phyloP scores from a whole-genome alignment of 192 early-diverging fungal species.

The Coemansia sp. region DNA sequence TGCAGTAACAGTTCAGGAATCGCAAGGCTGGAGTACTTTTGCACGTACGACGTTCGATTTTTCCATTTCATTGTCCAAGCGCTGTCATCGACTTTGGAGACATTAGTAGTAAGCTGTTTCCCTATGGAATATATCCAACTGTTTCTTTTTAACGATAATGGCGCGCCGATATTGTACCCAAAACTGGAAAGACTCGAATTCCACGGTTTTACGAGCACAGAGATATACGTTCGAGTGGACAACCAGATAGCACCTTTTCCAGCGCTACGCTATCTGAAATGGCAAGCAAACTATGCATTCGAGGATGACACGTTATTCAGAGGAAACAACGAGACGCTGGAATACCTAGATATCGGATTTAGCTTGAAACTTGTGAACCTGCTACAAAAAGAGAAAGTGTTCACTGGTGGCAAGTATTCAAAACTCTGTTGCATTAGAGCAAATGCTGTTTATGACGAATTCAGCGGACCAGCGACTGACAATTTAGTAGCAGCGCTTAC shows the following conservation, averaged over 20 bases:
- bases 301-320: neutral
- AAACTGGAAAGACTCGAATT: neutral
- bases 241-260: neutral
- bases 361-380: neutral
- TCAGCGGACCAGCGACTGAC: neutral
- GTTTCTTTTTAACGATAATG: neutral
- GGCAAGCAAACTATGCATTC: neutral
- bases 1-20: neutral
- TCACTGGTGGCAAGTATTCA: neutral
- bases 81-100: neutral
- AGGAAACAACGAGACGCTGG: neutral
- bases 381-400: neutral
- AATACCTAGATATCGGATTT: neutral
- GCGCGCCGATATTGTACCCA: neutral
- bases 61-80: neutral
- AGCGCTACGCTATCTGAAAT: neutral
- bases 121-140: neutral
- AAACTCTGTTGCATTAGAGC: neutral
- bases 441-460: neutral
- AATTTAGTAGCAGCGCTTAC: neutral
- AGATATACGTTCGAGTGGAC: neutral
- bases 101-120: no score
- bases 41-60: neutral
- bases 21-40: neutral
- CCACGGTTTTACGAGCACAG: neutral